Evolutionary conservation across 139 green algal species (phyloP), one percentile per base, ranked within the genome.

Genomic region (Chlamydomonas sphaeroides): DNA sequence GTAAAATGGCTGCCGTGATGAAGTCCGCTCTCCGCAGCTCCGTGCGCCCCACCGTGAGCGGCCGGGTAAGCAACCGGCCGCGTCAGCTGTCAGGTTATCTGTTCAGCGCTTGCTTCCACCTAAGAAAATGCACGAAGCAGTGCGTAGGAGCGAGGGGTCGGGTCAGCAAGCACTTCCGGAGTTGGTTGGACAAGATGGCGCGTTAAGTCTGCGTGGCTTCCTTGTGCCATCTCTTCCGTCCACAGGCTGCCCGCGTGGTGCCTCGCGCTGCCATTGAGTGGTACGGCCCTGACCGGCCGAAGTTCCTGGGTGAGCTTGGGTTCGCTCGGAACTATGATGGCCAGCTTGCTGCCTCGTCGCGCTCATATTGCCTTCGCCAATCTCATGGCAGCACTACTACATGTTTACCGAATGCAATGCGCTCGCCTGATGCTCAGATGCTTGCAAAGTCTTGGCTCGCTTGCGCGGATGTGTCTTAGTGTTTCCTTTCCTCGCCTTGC

Each of bases 281-380:
- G 62, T 95, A 94, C 78, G 95, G 95, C 86, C 95, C 95, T 57
- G 89, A 97, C 87, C 91, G 95, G 81, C 91, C 92, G 62, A 95
- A 96, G 88, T 98, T 93, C 89, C 92, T 98, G 79, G 95, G 93
- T 84, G 65, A 82, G 88, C 78, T n/a, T n/a, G 25, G 20, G 38
- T n/a, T 35, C 23, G 14, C 20, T 25, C 32, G 20, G 21, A 20
- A 11, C 49, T 33, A n/a, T 79, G 35, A 79, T 11, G 67, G 18
- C 5, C 59, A 36, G 35, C 32, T 36, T 38, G 41, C 17, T 38
- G 32, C 21, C 21, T 74, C 39, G 39, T 74, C 11, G 15, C 15
- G 17, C 35, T 74, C 32, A 15, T n/a, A n/a, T n/a, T n/a, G n/a
- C n/a, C n/a, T n/a, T n/a, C n/a, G n/a, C n/a, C n/a, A n/a, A n/a